phyloP scores from a whole-genome alignment of 1,284 basidiomycete species.

The Sporisorium scitamineum region DNA sequence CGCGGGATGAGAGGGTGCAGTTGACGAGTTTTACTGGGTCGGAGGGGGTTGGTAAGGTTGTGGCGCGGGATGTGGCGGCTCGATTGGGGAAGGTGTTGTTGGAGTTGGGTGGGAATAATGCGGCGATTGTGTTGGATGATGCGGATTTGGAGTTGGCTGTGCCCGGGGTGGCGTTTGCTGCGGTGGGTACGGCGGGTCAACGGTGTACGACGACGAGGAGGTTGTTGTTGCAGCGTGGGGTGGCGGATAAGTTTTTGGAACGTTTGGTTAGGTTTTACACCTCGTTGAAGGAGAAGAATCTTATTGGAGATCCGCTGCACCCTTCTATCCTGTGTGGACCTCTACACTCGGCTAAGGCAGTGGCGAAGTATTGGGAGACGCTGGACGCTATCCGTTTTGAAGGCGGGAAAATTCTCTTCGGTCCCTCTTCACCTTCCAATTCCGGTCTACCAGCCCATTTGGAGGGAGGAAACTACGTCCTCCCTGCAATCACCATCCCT shows the following conservation, averaged over 20 bases:
- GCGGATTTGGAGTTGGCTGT: conserved; percentile 90
- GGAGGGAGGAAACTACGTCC: conserved; percentile 81
- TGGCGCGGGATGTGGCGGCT: conserved; percentile 82
- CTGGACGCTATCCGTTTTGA: conserved; percentile 76
- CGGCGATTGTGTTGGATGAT: conserved; percentile 90
- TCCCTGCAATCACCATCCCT: conserved; percentile 82
- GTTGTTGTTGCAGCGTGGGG: conserved; percentile 84
- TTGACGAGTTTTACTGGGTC: conserved; percentile 93
- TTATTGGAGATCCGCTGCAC: conserved; percentile 84
- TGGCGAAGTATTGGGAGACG: conserved; percentile 77
- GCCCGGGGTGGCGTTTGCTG: conserved; percentile 89
- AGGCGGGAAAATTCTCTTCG: conserved; percentile 81
- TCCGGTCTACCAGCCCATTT: conserved; percentile 46
- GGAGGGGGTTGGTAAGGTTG: conserved; percentile 84
- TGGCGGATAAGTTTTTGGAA: conserved; percentile 81
- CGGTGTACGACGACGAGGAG: conserved; percentile 93
- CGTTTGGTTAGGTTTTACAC: conserved; percentile 80
- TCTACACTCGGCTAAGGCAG: conserved; percentile 79
- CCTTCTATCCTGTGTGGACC: conserved; percentile 84
- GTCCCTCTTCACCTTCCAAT: conserved; percentile 74
- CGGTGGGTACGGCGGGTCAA: conserved; percentile 93
- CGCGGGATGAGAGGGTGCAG: conserved; percentile 77
- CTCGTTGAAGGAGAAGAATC: conserved; percentile 71
- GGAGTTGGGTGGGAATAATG: conserved; percentile 96
- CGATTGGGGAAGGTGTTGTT: conserved; percentile 85